A percentile compares a stretch with the other conserved stretches of the same genome.
phyloP scores from a whole-genome alignment of 495 filamentous ascomycete genomes.

The Staphylotrichum longicolle region DNA sequence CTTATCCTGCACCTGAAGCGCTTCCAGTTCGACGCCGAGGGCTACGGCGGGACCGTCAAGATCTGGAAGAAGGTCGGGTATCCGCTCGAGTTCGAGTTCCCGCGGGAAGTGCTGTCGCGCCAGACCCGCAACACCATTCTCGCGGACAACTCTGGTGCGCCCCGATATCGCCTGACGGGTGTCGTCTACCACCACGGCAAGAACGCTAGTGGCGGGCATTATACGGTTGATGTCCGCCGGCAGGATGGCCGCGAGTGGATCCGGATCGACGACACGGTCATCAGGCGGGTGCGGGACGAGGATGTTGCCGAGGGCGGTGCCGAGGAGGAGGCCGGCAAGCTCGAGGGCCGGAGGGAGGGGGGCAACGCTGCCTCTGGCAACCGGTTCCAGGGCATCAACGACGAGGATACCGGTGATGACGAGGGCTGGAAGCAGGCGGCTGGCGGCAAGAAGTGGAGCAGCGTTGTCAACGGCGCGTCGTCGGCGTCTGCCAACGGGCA shows the following conservation, averaged over 20 bases:
- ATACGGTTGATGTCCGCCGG: slow-evolving; percentile 91
- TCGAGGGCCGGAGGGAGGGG: slow-evolving; percentile 46
- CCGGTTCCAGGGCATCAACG: slow-evolving; percentile 64
- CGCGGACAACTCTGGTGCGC: slow-evolving; percentile 59
- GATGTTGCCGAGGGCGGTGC: slow-evolving; percentile 87
- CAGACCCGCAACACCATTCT: slow-evolving; percentile 63
- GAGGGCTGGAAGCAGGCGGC: slow-evolving; percentile 87
- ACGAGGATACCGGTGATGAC: slow-evolving; percentile 64
- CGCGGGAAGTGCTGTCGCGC: slow-evolving; percentile 83
- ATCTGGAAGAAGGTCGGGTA: slow-evolving; percentile 99
- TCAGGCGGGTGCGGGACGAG: slow-evolving; percentile 78
- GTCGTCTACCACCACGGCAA: slow-evolving; percentile 98
- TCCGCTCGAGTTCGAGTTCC: slow-evolving; percentile 90
- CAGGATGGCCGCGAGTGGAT: slow-evolving; percentile 96
- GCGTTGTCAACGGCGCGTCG: slow-evolving; percentile 57
- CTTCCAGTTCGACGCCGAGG: slow-evolving; percentile 90
- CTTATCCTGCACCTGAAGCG: slow-evolving; percentile 95
- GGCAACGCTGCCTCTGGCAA: slow-evolving; percentile 44
- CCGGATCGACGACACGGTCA: slow-evolving; percentile 88
- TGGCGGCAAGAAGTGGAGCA: slow-evolving; percentile 64
- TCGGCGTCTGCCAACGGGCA: slow-evolving; percentile 47
- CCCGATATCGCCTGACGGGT: slow-evolving; percentile 80
- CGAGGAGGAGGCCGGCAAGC: slow-evolving; percentile 70
- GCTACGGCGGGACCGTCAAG: slow-evolving; percentile 84
- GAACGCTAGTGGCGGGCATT: slow-evolving; percentile 91